These are phyloP conservation scores for Blastobotrys indianensis DNA, from an alignment of 1,139 yeast species.

Conservation along the genomic window DNA sequence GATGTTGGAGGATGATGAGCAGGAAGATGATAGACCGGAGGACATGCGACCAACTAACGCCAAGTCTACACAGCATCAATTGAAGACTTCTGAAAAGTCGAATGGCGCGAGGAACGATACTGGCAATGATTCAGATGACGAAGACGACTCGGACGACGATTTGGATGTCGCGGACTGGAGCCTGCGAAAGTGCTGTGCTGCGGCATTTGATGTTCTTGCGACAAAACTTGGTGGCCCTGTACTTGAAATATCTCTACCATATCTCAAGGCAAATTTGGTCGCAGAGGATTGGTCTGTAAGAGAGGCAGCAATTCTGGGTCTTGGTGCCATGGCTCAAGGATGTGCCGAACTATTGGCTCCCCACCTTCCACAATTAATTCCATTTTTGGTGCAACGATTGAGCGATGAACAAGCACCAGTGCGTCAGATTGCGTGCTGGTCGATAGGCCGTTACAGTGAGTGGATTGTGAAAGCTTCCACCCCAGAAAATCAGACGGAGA, in stretches of 20 bases:
- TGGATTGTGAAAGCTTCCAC: conserved; percentile 58
- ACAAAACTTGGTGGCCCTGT: conserved; percentile 63
- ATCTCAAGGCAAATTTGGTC: conserved; percentile 62
- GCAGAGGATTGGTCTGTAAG: conserved; percentile 79
- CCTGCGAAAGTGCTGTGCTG: conserved; percentile 88
- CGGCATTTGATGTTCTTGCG: conserved; percentile 80
- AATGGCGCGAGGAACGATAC: conserved; percentile 37
- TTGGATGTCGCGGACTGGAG: conserved; percentile 75
- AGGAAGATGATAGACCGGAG: conserved; percentile 78
- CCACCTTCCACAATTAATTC: conserved; percentile 74
- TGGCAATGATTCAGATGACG: conserved; percentile 49
- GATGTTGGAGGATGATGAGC: conserved; percentile 56
- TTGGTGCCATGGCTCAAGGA: conserved; percentile 93
- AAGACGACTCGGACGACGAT: conserved; percentile 60
- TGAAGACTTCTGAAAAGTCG: conserved; percentile 15
- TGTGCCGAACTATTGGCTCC: conserved; percentile 66
- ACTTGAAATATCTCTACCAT: conserved; percentile 62
- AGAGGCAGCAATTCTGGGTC: conserved; percentile 88
- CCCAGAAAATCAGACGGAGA: conserved; percentile 58
- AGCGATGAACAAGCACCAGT: conserved; percentile 77
- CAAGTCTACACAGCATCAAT: conserved; percentile 44
- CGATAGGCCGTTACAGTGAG: conserved; percentile 72
- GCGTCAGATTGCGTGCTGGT: conserved; percentile 93
- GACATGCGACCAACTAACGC: conserved; percentile 79
- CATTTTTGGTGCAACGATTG: conserved; percentile 75